A percentile compares a stretch with the other conserved stretches of the same genome.
These are phyloP conservation scores for Beauveria brongniartii DNA, from an alignment of 2,329 filamentous ascomycete genomes.

Conservation along the genomic window DNA sequence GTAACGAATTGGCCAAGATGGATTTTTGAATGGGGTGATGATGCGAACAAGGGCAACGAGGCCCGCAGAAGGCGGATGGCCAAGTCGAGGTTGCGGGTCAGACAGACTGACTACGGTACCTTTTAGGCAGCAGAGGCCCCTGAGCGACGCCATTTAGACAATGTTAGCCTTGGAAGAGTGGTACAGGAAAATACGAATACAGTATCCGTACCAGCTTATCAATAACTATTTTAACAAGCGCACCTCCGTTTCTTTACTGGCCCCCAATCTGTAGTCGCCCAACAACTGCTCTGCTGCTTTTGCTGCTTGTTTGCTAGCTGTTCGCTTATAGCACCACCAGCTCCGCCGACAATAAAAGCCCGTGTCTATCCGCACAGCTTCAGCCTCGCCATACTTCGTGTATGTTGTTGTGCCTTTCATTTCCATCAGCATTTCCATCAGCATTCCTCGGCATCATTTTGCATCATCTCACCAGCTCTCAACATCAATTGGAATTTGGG, in stretches of 20 bases:
- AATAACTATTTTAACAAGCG: too few species aligned
- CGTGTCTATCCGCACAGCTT: background rate
- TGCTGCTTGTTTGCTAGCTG: background rate
- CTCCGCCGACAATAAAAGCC: background rate
- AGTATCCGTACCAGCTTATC: too few species aligned
- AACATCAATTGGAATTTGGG: background rate
- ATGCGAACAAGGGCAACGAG: background rate
- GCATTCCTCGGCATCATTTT: background rate
- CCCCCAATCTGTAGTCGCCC: background rate
- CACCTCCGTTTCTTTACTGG: background rate
- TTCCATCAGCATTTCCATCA: background rate
- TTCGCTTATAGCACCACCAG: background rate
- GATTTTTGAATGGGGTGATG: too few species aligned
- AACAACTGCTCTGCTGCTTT: background rate
- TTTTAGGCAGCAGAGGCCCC: slow-evolving; percentile 8
- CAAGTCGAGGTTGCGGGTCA: background rate
- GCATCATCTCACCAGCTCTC: too few species aligned
- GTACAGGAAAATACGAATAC: too few species aligned
- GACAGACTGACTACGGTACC: background rate
- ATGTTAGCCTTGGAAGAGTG: background rate
- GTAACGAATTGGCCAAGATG: background rate
- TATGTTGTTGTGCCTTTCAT: background rate
- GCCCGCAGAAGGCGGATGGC: background rate
- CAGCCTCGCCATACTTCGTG: background rate
- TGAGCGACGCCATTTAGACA: background rate